These are phyloP conservation scores for Backusella westeae DNA, from an alignment of 192 early-diverging fungal genomes.

Conservation along the genomic window DNA sequence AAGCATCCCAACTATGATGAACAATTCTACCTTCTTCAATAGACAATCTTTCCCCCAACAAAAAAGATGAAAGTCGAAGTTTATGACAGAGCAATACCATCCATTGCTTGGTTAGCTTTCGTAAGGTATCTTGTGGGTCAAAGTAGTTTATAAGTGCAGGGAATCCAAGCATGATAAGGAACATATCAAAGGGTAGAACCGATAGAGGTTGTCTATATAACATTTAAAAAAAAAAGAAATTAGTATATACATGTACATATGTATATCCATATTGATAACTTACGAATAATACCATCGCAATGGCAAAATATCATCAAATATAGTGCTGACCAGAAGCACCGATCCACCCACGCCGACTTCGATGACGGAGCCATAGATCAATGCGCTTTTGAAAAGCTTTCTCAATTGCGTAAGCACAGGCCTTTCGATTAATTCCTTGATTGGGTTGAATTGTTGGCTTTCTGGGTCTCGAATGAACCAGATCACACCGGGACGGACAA, in stretches of 20 bases:
- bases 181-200: not conserved
- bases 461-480: constrained; percentile 98
- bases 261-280: constrained; percentile 7
- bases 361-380: constrained; percentile 84
- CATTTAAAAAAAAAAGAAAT: not conserved
- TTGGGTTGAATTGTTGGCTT: constrained; percentile 88
- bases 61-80: constrained; percentile 77
- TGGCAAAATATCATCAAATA: constrained; percentile 47
- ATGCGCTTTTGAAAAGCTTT: constrained; percentile 75
- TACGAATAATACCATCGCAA: constrained; percentile 66
- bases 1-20: constrained; percentile 43
- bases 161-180: constrained; percentile 70
- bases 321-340: constrained; percentile 28
- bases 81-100: constrained; percentile 61
- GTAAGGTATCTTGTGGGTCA: constrained; percentile 56
- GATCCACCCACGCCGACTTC: constrained; percentile 60
- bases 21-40: constrained; percentile 71
- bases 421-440: constrained; percentile 87
- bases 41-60: constrained; percentile 65
- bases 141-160: constrained; percentile 60
- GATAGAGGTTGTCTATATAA: not conserved
- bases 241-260: not conserved
- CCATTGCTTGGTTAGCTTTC: constrained; percentile 44
- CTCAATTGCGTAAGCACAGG: constrained; percentile 72
- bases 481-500: constrained; percentile 89